Conservation (phyloP, 2,329 filamentous ascomycete genomes). For the Botrytis pseudocinerea region DNA sequence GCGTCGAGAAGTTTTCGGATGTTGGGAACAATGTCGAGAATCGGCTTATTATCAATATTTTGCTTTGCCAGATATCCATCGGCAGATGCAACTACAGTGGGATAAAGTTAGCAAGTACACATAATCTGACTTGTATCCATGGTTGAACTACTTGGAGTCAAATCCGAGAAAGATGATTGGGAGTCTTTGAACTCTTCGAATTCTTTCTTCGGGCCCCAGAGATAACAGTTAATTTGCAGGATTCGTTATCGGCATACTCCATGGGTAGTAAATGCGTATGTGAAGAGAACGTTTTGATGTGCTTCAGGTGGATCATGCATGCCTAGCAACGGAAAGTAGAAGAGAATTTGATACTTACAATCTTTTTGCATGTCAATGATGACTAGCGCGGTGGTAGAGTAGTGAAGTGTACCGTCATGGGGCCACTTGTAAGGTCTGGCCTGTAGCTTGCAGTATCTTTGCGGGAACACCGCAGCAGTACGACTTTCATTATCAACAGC, state of each 20-base stretch:
- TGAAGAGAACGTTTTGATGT: not conserved
- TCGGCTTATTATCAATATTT: slow-evolving; percentile 46
- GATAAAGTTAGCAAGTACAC: not conserved
- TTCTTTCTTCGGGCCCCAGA: not conserved
- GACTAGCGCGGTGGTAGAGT: slow-evolving; percentile 50
- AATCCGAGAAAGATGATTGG: not conserved
- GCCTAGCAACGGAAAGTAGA: not conserved
- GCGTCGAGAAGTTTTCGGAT: slow-evolving; percentile 45
- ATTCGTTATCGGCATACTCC: not conserved
- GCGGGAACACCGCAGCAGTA: not conserved
- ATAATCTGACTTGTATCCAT: not conserved
- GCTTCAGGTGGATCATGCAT: not conserved
- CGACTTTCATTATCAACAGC: not conserved
- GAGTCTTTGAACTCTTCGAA: not conserved
- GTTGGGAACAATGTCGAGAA: slow-evolving; percentile 48
- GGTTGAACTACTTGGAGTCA: not conserved
- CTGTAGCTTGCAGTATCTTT: slow-evolving; percentile 22
- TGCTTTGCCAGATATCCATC: slow-evolving; percentile 49
- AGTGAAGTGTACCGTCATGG: slow-evolving; percentile 43
- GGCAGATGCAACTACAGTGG: slow-evolving; percentile 12
- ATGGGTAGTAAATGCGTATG: not conserved
- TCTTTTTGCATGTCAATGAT: slow-evolving; percentile 59
- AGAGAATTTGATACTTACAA: slow-evolving; percentile 41
- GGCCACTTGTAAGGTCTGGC: slow-evolving; percentile 46
- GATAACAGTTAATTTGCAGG: not conserved